Conservation (phyloP, 768 basidiomycete genomes). For the Xerocomellus amylosporus region DNA sequence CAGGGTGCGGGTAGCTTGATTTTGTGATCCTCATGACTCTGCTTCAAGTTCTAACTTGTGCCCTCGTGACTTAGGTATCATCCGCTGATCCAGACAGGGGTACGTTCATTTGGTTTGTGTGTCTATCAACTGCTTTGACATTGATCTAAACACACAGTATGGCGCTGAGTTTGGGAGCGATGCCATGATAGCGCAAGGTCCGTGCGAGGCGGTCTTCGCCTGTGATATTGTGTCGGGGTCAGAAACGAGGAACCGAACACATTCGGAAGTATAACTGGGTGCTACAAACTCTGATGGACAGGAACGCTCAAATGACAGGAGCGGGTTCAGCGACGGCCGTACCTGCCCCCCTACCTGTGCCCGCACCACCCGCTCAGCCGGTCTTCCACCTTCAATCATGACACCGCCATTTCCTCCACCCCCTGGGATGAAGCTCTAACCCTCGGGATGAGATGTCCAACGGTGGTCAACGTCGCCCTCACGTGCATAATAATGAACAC, state of each 20-base stretch:
- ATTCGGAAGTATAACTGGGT: too few relatives aligned
- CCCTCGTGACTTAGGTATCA: constrained; percentile 39
- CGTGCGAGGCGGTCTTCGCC: constrained; percentile 6
- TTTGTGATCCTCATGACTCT: not conserved
- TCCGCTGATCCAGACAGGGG: constrained; percentile 57
- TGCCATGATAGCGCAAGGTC: constrained; percentile 50
- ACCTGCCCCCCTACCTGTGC: constrained; percentile 25
- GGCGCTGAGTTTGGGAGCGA: constrained; percentile 52
- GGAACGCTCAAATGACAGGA: constrained; percentile 58
- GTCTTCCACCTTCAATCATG: constrained; percentile 30
- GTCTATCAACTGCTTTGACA: not conserved
- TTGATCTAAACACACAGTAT: constrained; percentile 37
- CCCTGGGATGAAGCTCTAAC: constrained; percentile 33
- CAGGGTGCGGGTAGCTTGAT: constrained; percentile 32
- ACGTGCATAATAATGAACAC: constrained; percentile 23
- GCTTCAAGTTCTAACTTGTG: not conserved
- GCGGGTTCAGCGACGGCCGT: constrained; percentile 6
- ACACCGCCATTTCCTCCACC: constrained; percentile 29
- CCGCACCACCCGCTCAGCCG: constrained; percentile 20
- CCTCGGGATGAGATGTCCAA: not conserved
- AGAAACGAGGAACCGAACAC: too few relatives aligned
- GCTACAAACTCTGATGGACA: too few relatives aligned
- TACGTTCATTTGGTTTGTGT: constrained; percentile 29
- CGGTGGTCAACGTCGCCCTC: not conserved
- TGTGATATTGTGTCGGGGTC: too few relatives aligned